Percentiles rank a stretch among this genome's conserved stretches.
These are phyloP conservation scores for Paramecium sonneborni DNA, from an alignment of 73 alveolate species.

Conservation along the genomic window DNA sequence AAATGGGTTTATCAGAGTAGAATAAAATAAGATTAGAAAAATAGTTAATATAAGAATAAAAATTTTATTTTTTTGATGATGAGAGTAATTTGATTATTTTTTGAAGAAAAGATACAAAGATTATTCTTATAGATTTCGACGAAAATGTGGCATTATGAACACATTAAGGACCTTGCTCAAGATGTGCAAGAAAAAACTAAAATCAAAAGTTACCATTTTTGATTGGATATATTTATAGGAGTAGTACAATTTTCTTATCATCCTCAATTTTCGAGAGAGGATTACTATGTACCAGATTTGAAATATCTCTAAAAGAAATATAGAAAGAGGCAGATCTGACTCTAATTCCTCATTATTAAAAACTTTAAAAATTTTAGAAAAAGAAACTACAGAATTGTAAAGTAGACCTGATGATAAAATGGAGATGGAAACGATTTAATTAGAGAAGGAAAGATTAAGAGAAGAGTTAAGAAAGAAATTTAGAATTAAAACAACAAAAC, in stretches of 20 bases:
- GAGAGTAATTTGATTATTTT: slow-evolving; percentile 5
- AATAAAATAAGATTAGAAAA: slow-evolving; percentile 7
- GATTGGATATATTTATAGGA: slow-evolving; percentile 72
- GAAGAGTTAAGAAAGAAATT: slow-evolving; percentile 72
- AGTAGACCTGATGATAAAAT: slow-evolving; percentile 74
- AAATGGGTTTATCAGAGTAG: neutral
- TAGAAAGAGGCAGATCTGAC: slow-evolving; percentile 85
- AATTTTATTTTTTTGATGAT: slow-evolving; percentile 8
- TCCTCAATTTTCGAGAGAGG: slow-evolving; percentile 90
- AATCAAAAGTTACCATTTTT: neutral
- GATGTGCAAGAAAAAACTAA: slow-evolving; percentile 48
- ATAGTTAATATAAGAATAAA: neutral
- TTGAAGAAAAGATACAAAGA: slow-evolving; percentile 45
- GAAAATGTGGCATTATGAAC: slow-evolving; percentile 16
- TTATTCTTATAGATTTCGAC: neutral
- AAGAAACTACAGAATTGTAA: slow-evolving; percentile 67
- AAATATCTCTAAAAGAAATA: slow-evolving; percentile 84
- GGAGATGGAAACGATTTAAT: slow-evolving; percentile 82
- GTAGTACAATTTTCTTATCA: slow-evolving; percentile 80
- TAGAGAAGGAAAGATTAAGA: slow-evolving; percentile 78
- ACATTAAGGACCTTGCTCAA: slow-evolving; percentile 15
- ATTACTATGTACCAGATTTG: slow-evolving; percentile 81
- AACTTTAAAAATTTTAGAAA: slow-evolving; percentile 71
- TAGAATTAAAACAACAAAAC: neutral
- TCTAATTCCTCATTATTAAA: slow-evolving; percentile 86